A percentile compares a stretch with the other conserved stretches of the same genome.
These are phyloP conservation scores for Peronospora belbahrii DNA, from an alignment of 352 stramenopile genomes.

Conservation along the genomic window DNA sequence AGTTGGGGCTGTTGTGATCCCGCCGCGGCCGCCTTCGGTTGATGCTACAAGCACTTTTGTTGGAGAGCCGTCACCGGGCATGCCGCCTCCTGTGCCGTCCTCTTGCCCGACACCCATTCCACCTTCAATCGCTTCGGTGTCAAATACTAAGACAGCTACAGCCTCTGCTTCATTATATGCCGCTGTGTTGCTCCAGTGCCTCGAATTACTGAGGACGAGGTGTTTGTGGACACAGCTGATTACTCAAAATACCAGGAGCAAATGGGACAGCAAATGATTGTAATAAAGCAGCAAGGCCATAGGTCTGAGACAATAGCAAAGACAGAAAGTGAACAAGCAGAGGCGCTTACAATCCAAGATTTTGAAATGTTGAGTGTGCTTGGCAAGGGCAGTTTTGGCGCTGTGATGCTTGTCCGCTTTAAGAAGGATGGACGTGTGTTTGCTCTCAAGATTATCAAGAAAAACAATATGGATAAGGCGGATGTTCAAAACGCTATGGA, in stretches of 20 bases:
- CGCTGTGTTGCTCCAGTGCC: conserved; percentile 11
- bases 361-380: conserved; percentile 88
- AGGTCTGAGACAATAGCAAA: conserved; percentile 4
- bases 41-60: conserved; percentile 34
- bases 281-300: conserved; percentile 5
- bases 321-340: conserved; percentile 14
- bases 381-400: conserved; percentile 80
- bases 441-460: conserved; percentile 88
- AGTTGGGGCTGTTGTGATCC: conserved; percentile 11
- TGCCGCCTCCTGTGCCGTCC: conserved; percentile 29
- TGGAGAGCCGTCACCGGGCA: conserved; percentile 33
- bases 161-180: neutral
- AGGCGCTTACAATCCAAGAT: conserved; percentile 81
- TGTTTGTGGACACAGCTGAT: conserved; percentile 29
- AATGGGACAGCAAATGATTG: conserved; percentile 21
- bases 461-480: conserved; percentile 79
- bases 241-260: conserved; percentile 24
- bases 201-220: conserved; percentile 28
- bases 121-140: conserved; percentile 5
- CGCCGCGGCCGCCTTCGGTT: conserved; percentile 16
- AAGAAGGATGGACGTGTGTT: conserved; percentile 86
- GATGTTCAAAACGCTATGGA: conserved; percentile 86
- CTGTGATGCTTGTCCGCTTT: conserved; percentile 86
- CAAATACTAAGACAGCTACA: conserved; percentile 3
- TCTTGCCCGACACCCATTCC: conserved; percentile 18